These are phyloP conservation scores for Erodium texanum DNA, from an alignment of 441 rosid genomes.

Conservation along the genomic window DNA sequence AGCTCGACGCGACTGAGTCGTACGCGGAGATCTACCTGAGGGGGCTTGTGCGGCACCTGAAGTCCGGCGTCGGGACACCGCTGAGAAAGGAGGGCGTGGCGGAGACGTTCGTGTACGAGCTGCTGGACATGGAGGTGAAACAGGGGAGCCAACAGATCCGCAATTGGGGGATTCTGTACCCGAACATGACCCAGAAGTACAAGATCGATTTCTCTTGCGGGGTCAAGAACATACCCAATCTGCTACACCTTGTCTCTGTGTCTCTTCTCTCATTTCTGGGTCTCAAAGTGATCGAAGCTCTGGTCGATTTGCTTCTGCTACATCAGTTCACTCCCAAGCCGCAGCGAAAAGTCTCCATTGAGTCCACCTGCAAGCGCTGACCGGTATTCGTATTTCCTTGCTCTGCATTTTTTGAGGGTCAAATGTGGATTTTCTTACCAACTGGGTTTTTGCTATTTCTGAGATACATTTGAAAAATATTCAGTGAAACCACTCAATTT, in stretches of 20 bases:
- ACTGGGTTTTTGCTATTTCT: not conserved
- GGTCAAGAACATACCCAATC: conserved; percentile 10
- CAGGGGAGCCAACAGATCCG: conserved; percentile 20
- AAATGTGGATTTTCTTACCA: not conserved
- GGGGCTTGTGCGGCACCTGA: conserved; percentile 48
- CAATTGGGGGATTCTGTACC: conserved; percentile 65
- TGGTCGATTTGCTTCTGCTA: not conserved
- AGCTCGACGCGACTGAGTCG: conserved; percentile 51
- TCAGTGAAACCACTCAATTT: not conserved
- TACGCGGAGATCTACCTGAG: conserved; percentile 60
- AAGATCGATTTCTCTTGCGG: conserved; percentile 40
- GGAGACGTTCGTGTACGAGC: conserved; percentile 60
- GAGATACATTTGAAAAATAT: not conserved
- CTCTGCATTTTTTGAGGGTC: not conserved
- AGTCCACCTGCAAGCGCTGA: not conserved
- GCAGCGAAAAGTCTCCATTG: no score
- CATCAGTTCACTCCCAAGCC: no score
- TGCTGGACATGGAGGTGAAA: conserved; percentile 42
- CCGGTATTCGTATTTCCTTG: not conserved
- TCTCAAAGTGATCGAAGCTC: not conserved
- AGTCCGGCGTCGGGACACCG: conserved; percentile 59
- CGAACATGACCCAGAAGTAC: conserved; percentile 58
- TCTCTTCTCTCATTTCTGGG: not conserved
- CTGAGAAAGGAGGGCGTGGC: conserved; percentile 64
- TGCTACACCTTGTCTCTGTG: conserved; percentile 18